Conservation (phyloP, 345 rosid genomes). For the Eucalyptus paniculata region DNA sequence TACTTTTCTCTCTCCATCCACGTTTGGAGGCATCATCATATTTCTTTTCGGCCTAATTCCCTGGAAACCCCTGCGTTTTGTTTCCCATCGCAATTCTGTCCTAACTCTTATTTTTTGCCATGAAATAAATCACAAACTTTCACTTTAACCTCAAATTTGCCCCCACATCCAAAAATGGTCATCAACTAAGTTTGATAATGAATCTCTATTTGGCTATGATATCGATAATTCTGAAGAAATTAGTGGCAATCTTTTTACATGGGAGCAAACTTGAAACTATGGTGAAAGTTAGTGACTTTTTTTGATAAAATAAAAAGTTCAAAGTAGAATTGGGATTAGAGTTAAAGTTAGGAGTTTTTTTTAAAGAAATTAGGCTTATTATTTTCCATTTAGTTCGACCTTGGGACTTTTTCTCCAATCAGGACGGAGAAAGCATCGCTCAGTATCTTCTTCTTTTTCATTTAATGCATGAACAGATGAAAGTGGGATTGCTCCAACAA, state of each 20-base stretch:
- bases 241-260: not conserved
- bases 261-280: not conserved
- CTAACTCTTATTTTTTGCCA: not conserved
- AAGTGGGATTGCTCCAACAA: not conserved
- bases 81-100: not conserved
- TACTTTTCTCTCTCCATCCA: not conserved
- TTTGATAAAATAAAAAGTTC: not conserved
- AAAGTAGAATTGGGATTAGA: not conserved
- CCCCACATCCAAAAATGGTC: not conserved
- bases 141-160: not conserved
- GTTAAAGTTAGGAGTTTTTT: not conserved
- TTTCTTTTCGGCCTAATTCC: not conserved
- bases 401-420: not conserved
- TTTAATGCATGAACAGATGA: not conserved
- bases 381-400: not conserved
- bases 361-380: not conserved
- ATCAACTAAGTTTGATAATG: not conserved
- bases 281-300: not conserved
- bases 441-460: not conserved
- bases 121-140: not conserved
- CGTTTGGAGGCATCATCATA: not conserved
- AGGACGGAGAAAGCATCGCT: not conserved
- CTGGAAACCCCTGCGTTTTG: not conserved
- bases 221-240: fast-evolving
- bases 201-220: not conserved